These are phyloP conservation scores for Pyrrhoderma noxium DNA, from an alignment of 1,284 basidiomycete species.

Conservation along the genomic window DNA sequence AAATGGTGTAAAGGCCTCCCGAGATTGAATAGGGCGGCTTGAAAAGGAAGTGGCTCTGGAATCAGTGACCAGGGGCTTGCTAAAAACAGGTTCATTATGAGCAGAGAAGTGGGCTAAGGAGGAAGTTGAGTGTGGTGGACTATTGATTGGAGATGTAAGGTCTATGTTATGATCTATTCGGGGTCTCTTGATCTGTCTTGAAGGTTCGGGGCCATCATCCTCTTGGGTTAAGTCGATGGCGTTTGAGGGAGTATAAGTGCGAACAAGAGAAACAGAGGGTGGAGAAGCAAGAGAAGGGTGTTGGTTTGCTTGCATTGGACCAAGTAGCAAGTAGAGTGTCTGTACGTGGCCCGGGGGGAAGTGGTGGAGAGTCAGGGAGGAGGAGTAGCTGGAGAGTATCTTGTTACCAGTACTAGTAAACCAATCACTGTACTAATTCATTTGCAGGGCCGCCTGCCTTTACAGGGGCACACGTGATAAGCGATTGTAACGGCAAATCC, in stretches of 20 bases:
- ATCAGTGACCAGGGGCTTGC: neutral
- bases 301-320: too few species aligned
- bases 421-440: too few species aligned
- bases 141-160: slow-evolving; percentile 16
- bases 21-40: slow-evolving; percentile 17
- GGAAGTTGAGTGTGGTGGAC: slow-evolving; percentile 1
- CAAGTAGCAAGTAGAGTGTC: too few species aligned
- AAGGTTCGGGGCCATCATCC: slow-evolving; percentile 37
- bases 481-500: neutral
- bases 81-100: slow-evolving; percentile 18
- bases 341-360: too few species aligned
- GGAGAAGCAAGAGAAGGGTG: slow-evolving; percentile 12
- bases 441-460: too few species aligned
- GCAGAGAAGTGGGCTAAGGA: slow-evolving; percentile 22
- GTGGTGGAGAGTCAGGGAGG: too few species aligned
- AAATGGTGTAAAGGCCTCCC: slow-evolving; percentile 38
- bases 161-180: slow-evolving; percentile 27
- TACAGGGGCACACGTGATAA: neutral
- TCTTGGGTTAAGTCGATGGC: slow-evolving; percentile 59
- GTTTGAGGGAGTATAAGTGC: slow-evolving; percentile 26
- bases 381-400: too few species aligned
- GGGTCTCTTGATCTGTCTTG: slow-evolving; percentile 33
- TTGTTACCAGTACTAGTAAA: too few species aligned
- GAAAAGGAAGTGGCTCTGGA: slow-evolving; percentile 9
- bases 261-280: slow-evolving; percentile 8